Base-by-base conservation (phyloP, 495 filamentous ascomycete species). In the Aspergillus hancockii region DNA sequence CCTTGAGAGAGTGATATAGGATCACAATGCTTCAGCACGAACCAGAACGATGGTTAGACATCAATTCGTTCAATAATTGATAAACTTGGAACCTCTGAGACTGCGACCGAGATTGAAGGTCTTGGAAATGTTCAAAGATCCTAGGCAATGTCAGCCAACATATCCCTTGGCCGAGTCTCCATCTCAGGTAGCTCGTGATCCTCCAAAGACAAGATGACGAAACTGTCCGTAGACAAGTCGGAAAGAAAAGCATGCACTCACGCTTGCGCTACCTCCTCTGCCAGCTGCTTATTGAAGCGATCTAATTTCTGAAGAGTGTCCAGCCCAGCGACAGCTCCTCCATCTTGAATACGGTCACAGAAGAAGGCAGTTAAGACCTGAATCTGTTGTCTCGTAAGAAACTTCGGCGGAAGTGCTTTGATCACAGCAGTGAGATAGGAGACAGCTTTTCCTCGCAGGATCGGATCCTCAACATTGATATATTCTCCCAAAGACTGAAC, bases 401-500 rank as follows among this genome's bases (percentile, higher is more conserved):
- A 81, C 54, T 79, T 83, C 18, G 79, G 71, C n/a, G 82, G 75
- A 3, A 90, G 67, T 28, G 75, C 75, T 52, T 71, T 75, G 55
- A 91, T 82, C 46, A 90, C 81, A 30, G 85, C 81, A 3, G 88
- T 83, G 38, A 91, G 81, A 69, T 87, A 91, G 34, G 82, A 81
- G 60, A 91, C 80, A 0, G 86, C 85, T 73, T 87, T 89, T 21
- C 85, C 79, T 8, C 88, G 81, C 23, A 86, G 67, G 28, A 80
- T 79, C 43, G 76, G 75, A 69, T 91, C 87, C 57, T 90, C 88
- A 63, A 88, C 83, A 52, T 88, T 89, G 58, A 91, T 79, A 54
- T 89, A 89, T 71, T 88, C 85, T 12, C 83, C 85, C 25, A 91
- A 73, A 13, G 82, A 83, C 66, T 89, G 83, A 16, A 91, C 84